Evolutionary conservation across 2,329 filamentous ascomycete species (phyloP).

Genomic region (Gyromitra esculenta): DNA sequence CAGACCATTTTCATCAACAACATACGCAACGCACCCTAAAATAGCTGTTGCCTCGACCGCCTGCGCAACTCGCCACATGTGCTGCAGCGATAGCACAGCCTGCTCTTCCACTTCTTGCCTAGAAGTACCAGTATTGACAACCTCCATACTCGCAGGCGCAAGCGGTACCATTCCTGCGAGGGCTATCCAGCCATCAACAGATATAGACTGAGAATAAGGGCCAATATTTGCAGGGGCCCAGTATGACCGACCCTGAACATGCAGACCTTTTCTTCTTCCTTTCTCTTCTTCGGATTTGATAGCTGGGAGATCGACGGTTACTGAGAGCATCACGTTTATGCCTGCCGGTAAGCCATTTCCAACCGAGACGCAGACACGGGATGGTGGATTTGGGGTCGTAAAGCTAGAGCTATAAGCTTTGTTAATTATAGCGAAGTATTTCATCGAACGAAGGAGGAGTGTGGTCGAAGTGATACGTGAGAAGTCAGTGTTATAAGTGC

Average conservation of each 20-base stretch:
- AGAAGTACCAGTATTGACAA: slow-evolving; percentile 57
- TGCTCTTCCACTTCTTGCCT: slow-evolving; percentile 67
- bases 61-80: slow-evolving; percentile 83
- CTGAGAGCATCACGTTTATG: slow-evolving; percentile 70
- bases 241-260: slow-evolving; percentile 93
- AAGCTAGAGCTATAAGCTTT: slow-evolving; percentile 79
- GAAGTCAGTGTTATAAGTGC: slow-evolving; percentile 21
- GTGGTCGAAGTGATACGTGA: slow-evolving; percentile 54
- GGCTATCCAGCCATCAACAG: slow-evolving; percentile 65
- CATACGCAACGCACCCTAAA: slow-evolving; percentile 77
- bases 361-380: slow-evolving; percentile 83
- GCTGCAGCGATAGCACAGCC: slow-evolving; percentile 80
- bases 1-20: slow-evolving; percentile 54
- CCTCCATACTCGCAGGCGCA: slow-evolving; percentile 78
- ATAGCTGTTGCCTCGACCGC: slow-evolving; percentile 78
- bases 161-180: slow-evolving; percentile 93
- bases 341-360: slow-evolving; percentile 72
- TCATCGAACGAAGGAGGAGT: slow-evolving; percentile 80
- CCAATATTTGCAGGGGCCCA: slow-evolving; percentile 99
- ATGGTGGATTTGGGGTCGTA: slow-evolving; percentile 79
- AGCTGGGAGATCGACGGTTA: slow-evolving; percentile 62
- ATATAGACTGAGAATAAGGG: slow-evolving; percentile 89
- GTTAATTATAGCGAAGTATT: slow-evolving; percentile 80
- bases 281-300: slow-evolving; percentile 59
- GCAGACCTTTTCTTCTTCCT: slow-evolving; percentile 70